These are phyloP conservation scores for Scenedesmus sp. DNA, from an alignment of 163 green algal genomes.

Conservation along the genomic window DNA sequence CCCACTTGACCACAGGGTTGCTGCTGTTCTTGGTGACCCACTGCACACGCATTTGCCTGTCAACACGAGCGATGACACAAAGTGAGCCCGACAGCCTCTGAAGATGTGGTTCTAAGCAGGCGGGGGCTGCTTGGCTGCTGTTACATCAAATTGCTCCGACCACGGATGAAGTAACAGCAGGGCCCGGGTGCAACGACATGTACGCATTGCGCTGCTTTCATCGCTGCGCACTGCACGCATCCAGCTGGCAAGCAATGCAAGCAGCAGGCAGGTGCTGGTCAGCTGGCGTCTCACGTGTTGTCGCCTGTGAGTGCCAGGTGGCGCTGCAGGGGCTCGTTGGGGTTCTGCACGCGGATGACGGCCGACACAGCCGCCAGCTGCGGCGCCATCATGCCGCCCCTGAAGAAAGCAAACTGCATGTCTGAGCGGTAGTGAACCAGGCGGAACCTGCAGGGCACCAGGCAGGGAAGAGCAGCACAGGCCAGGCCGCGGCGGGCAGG, in stretches of 20 bases:
- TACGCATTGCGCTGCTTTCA: no score
- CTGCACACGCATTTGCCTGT: constrained; percentile 70
- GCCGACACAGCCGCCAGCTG: constrained; percentile 54
- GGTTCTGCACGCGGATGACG: constrained; percentile 54
- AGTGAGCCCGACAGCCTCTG: background rate
- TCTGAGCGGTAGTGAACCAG: constrained; percentile 80
- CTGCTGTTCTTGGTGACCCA: constrained; percentile 62
- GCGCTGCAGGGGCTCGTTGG: constrained; percentile 62
- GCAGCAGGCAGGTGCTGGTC: no score
- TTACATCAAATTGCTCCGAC: no score
- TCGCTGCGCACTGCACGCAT: background rate
- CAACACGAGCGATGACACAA: background rate
- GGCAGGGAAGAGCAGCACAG: background rate
- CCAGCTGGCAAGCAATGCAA: background rate
- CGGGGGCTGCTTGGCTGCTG: background rate
- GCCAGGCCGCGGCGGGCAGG: background rate
- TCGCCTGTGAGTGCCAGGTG: constrained; percentile 66
- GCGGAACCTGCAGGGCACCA: constrained; percentile 70
- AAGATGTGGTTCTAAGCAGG: no score
- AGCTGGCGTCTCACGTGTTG: constrained; percentile 43
- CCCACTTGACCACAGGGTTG: constrained; percentile 54
- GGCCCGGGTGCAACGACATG: no score
- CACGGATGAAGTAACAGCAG: no score
- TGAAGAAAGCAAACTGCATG: constrained; percentile 75
- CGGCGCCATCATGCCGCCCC: constrained; percentile 64